These are phyloP conservation scores for Sporothrix euskadiensis DNA, from an alignment of 2,329 filamentous ascomycete genomes.

Conservation along the genomic window DNA sequence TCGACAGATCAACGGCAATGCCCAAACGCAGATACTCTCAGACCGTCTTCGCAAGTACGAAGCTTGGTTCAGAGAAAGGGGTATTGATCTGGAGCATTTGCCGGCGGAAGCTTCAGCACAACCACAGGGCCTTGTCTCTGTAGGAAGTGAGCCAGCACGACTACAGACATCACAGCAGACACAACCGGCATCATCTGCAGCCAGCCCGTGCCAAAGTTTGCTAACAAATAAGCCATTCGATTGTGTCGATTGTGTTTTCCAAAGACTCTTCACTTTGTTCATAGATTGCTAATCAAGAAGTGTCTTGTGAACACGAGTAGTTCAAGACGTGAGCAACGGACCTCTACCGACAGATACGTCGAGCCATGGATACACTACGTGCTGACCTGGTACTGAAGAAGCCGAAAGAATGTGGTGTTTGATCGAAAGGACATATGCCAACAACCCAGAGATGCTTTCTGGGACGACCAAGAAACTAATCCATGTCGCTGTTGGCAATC, in stretches of 20 bases:
- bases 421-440: conserved; percentile 41
- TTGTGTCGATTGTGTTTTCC: not conserved
- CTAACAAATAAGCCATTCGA: not conserved
- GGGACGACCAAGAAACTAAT: conserved; percentile 36
- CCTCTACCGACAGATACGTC: not conserved
- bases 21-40: not conserved
- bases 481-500: conserved; percentile 39
- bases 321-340: not conserved
- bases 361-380: conserved; percentile 39
- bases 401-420: conserved; percentile 41
- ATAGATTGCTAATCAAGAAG: not conserved
- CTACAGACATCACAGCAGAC: not conserved
- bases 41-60: conserved; percentile 1
- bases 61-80: not conserved
- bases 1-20: not conserved
- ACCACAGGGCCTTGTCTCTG: not conserved
- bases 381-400: conserved; percentile 38
- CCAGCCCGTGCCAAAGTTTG: not conserved
- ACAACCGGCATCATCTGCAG: not conserved
- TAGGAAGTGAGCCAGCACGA: not conserved
- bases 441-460: conserved; percentile 36
- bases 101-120: not conserved
- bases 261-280: not conserved
- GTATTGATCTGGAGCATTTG: conserved; percentile 2
- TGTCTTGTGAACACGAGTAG: conserved; percentile 10